Conservation (phyloP, 768 basidiomycete genomes). For the Mycena olivaceomarginata region DNA sequence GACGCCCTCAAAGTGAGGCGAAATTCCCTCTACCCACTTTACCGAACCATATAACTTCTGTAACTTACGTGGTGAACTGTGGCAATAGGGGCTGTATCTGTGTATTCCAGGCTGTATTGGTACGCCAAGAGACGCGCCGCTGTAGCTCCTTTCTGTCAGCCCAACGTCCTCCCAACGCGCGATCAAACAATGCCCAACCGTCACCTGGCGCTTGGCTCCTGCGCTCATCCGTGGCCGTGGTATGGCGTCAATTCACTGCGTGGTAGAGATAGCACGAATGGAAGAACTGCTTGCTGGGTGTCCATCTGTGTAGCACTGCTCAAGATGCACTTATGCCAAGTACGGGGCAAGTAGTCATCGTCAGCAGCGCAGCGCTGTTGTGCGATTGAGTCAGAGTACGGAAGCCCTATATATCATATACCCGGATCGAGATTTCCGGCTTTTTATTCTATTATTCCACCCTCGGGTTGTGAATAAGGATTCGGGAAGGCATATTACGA, state of each 20-base stretch:
- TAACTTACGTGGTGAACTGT: neutral
- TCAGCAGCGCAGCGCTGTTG: neutral
- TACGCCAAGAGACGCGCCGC: neutral
- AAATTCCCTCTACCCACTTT: neutral
- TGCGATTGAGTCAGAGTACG: conserved; percentile 15
- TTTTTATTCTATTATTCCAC: too few species aligned
- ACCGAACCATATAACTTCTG: neutral
- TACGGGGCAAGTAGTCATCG: neutral
- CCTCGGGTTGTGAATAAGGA: neutral
- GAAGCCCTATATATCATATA: neutral
- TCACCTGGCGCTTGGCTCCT: neutral
- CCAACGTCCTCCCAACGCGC: too few species aligned
- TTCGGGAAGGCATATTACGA: too few species aligned
- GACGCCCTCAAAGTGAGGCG: neutral
- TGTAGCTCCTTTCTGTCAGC: conserved; percentile 9
- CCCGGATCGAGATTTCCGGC: neutral
- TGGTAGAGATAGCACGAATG: neutral
- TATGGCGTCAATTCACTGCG: neutral
- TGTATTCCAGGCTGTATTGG: neutral
- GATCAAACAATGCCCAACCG: neutral
- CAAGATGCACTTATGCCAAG: neutral
- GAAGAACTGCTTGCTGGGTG: neutral
- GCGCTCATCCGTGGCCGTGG: neutral
- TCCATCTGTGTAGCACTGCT: too few species aligned
- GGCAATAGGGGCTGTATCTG: neutral